Conservation (phyloP, 2,329 filamentous ascomycete species). For the Sporothrix pseudoabietina region DNA sequence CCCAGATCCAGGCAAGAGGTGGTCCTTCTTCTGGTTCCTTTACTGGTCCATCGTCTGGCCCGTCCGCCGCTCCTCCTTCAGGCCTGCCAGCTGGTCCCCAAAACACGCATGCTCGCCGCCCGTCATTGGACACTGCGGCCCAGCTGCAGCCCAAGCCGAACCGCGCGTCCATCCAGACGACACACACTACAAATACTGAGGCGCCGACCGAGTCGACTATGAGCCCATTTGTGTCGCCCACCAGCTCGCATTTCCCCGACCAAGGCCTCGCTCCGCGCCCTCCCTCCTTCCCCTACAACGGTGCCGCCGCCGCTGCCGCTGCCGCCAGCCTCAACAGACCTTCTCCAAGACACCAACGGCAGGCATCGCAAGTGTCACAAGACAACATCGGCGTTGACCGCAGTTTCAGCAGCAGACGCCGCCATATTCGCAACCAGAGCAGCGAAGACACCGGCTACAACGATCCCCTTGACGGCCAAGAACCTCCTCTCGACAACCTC, state of each 20-base stretch:
- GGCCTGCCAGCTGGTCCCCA: constrained; percentile 3
- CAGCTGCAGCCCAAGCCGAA: constrained; percentile 51
- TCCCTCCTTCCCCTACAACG: constrained; percentile 56
- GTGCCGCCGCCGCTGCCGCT: constrained; percentile 31
- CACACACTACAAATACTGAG: constrained; percentile 55
- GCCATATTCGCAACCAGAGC: constrained; percentile 48
- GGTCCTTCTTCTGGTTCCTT: background rate
- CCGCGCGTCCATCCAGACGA: constrained; percentile 59
- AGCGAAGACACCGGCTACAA: background rate
- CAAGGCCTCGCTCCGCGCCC: constrained; percentile 62
- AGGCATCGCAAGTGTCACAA: constrained; percentile 20
- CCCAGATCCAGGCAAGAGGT: constrained; percentile 41
- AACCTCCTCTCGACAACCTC: background rate
- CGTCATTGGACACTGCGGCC: constrained; percentile 42
- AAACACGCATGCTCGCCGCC: constrained; percentile 38
- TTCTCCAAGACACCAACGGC: constrained; percentile 44
- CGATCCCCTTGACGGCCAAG: constrained; percentile 36
- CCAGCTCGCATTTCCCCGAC: constrained; percentile 52
- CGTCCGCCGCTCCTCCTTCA: constrained; percentile 36
- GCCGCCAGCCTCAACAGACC: constrained; percentile 40
- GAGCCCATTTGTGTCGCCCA: constrained; percentile 60
- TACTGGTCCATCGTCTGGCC: constrained; percentile 20
- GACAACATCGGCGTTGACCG: constrained; percentile 32
- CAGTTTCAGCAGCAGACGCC: constrained; percentile 39
- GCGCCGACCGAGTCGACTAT: constrained; percentile 60